Base-by-base conservation (phyloP, 345 rosid species). In the Punica granatum region DNA sequence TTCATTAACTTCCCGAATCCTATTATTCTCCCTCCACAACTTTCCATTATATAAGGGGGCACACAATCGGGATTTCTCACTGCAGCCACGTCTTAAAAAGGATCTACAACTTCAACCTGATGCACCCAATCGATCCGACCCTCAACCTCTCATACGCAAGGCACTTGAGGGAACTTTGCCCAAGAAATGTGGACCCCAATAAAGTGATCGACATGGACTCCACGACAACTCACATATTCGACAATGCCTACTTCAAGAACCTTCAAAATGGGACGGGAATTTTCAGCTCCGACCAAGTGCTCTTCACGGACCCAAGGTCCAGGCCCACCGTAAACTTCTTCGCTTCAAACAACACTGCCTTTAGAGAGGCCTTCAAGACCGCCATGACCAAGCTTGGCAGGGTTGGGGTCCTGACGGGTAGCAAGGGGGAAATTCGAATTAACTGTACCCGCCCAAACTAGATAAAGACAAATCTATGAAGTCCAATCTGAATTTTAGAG, bases 151-250 rank as follows among this genome's bases (percentile, higher is more conserved):
- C 23, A 0, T 92, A 92, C 32, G 92, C 91, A 0, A 11, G 74
- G 25, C 78, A 84, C 67, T 85, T 92, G 5, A 72, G 89, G 33
- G 71, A 78, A 23, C 80, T 86, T 91, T 92, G 98, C 44, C 92
- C 91, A 28, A 0, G 59, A 5, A 68, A 67, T 0, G 92, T 88
- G 2, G 90, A 89, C 68, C 82, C 92, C 7, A 71, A 78, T 32
- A 81, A 83, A 16, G 98, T 88, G 60, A 85, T 92, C 63, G 77
- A 82, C 85, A 84, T 92, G 95, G 98, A 92, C 98, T 96, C 98
- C 0, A 69, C 81, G 5, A 75, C 91, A 0, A 87, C 95, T 51
- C 84, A 62, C 18, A 76, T 36, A 6, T 92, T 92, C 63, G 98
- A 92, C 82, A 92, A 92, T 15, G 79, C 69, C 26, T 92, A 92